Evolutionary conservation across 352 stramenopile genomes (phyloP), one percentile per base, ranked within the genome.

Genomic region (Pythium rishiriense): DNA sequence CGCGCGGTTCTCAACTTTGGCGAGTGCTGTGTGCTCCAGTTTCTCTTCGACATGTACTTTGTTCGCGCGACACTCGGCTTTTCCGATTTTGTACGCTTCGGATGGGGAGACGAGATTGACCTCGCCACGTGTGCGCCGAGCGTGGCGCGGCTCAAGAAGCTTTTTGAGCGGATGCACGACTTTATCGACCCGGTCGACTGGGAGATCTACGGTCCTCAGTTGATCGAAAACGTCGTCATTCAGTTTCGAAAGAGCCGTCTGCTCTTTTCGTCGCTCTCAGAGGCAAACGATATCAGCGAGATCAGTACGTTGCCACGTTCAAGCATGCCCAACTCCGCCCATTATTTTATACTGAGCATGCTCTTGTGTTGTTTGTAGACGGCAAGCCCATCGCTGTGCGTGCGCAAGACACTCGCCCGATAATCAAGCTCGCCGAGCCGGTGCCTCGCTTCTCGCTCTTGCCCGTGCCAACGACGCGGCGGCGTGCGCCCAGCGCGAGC

Each of bases 21-120:
- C 28, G 83, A 96, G 66, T 92, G 74, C 52, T 93, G 83, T 58
- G 81, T 91, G 54, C 75, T 90, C 57, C 87, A 96, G 70, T 93
- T 93, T 58, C 72, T 96, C 9, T 96, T 96, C 53, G 87, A 96
- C 58, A 87, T 96, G 79, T 94, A 96, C 64, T 96, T 94, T 68
- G 82, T 96, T 33, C 87, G 87, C 8, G 83, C 87, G 15, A 91
- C 84, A 15, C 72, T 94, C 24, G 87, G 87, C 11, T 92, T 92
- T 58, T 91, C 81, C 9, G 85, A 93, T 57, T 96, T 96, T 46
- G 79, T 93, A 61, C 87, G 87, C 25, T 96, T 96, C 62, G 87
- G 85, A 33, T 96, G 87, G 87, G 85, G 87, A 25, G 87, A 96
- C 51, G 83, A 93, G 21, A 67, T 93, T 45, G 74, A 91, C 41